phyloP scores from a whole-genome alignment of 352 stramenopile species.

The Phytophthora chlamydospora region DNA sequence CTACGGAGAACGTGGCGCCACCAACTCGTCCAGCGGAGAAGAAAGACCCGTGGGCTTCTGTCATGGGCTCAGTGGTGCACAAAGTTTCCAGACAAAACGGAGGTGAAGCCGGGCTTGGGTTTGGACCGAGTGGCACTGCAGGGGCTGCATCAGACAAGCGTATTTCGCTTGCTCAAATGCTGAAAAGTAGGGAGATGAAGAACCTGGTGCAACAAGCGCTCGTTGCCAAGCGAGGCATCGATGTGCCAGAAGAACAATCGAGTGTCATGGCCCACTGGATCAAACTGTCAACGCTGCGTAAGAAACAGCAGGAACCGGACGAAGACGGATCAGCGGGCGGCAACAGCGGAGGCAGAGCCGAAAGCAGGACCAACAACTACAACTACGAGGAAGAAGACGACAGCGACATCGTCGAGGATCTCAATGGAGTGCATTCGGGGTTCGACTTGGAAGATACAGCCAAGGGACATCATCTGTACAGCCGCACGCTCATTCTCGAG shows the following conservation, averaged over 20 bases:
- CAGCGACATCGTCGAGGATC: slow-evolving; percentile 31
- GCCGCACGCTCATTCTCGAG: slow-evolving; percentile 68
- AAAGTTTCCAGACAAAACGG: slow-evolving; percentile 13
- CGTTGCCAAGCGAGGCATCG: slow-evolving; percentile 24
- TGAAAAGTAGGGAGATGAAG: slow-evolving; percentile 65
- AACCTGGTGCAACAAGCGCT: slow-evolving; percentile 63
- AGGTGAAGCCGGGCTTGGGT: background rate
- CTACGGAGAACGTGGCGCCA: background rate
- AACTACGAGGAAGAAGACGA: slow-evolving; percentile 23
- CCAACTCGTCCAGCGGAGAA: background rate
- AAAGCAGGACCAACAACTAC: slow-evolving; percentile 15
- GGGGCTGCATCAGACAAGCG: slow-evolving; percentile 19
- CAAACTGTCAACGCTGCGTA: slow-evolving; percentile 47
- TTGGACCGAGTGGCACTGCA: background rate
- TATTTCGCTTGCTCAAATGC: slow-evolving; percentile 52
- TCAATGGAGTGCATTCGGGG: slow-evolving; percentile 44
- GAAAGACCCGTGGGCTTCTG: slow-evolving; percentile 39
- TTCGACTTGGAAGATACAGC: slow-evolving; percentile 45
- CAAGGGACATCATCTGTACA: slow-evolving; percentile 47
- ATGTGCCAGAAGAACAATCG: slow-evolving; percentile 37
- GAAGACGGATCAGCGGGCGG: slow-evolving; percentile 14
- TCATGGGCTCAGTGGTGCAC: slow-evolving; percentile 34
- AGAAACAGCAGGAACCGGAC: slow-evolving; percentile 27
- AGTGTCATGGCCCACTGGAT: slow-evolving; percentile 71
- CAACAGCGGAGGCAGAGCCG: background rate